Evolutionary conservation across 1,139 yeast species (phyloP), one percentile per base, ranked within the genome.

Genomic region (Blastobotrys indianensis): DNA sequence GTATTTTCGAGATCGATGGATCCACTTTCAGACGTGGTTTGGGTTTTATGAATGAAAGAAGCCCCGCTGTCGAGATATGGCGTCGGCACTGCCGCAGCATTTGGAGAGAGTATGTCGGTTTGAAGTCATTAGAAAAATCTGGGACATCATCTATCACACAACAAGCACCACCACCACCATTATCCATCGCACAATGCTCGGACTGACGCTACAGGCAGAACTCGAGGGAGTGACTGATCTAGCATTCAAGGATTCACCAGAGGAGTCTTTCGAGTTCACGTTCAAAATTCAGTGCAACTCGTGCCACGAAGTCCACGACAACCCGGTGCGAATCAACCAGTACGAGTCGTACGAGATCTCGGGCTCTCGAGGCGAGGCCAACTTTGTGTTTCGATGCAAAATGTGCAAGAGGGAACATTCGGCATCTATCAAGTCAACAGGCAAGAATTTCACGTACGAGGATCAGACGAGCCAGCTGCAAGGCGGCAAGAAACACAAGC

Each of bases 341-440:
- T 81, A 69, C 62, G 46, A 54, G 47, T 45, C 48, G 34, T 76
- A 79, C 61, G 85, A 82, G 35, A 74, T 85, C 35, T 64, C 75
- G 1, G 90, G 88, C 0, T 79, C 94, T 37, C 74, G 82, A 51
- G 96, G 96, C 12, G 87, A 80, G 51, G 94, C 95, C 10, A 85
- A 82, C 54, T 86, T 88, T 61, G 82, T 84, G 2, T 82, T 85
- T 73, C 76, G 80, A 55, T 92, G 98, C 62, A 75, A 75, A 47
- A 68, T 70, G 52, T 86, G 95, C 61, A 76, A 78, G 41, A 66
- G 75, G 42, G 75, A 72, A 46, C 67, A 72, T n/a, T 57, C 68
- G 2, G 66, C 59, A 4, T 54, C 51, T 5, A 51, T 60, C 37
- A 53, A 53, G 37, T 41, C 46, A 10, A 48, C 56, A 11, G 51